A percentile compares a stretch with the other conserved stretches of the same genome.
Evolutionary conservation across 2,329 filamentous ascomycete genomes (phyloP).

Genomic region (Sporothrix brasiliensis): DNA sequence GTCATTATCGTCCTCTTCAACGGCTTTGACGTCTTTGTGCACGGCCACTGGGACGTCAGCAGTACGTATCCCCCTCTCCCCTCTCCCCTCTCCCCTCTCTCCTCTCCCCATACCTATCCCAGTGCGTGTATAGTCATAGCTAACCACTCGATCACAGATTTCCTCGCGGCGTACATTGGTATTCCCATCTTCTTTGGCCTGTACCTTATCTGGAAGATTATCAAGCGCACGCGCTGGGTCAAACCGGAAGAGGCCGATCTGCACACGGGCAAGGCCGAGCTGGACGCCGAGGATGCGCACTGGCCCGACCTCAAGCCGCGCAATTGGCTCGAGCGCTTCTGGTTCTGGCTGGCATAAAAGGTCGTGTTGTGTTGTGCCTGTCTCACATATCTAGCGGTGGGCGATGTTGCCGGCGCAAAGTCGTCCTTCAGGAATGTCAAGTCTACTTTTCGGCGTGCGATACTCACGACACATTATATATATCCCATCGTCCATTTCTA

Average conservation of each 20-base stretch:
- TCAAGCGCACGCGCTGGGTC: conserved; percentile 46
- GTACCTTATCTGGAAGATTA: conserved; percentile 64
- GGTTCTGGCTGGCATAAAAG: conserved; percentile 51
- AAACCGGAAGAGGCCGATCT: conserved; percentile 58
- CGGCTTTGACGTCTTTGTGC: conserved; percentile 72
- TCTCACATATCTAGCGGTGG: too few species aligned
- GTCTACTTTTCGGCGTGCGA: background rate
- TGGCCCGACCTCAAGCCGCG: conserved; percentile 49
- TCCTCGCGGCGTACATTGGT: conserved; percentile 67
- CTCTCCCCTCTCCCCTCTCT: too few species aligned
- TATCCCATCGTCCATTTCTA: conserved; percentile 4
- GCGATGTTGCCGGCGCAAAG: background rate
- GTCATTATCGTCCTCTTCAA: conserved; percentile 72
- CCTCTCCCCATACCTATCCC: background rate
- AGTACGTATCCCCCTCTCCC: conserved; percentile 19
- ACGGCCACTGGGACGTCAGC: conserved; percentile 45
- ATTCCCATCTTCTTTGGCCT: conserved; percentile 63
- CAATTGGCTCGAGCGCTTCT: conserved; percentile 56
- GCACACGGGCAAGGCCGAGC: conserved; percentile 62
- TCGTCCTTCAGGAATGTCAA: too few species aligned
- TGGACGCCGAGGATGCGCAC: conserved; percentile 52
- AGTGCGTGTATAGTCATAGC: conserved; percentile 50
- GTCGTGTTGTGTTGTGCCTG: background rate
- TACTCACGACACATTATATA: background rate
- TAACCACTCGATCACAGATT: conserved; percentile 69